Evolutionary conservation across 768 basidiomycete species (phyloP).

Genomic region (Amylocystis lapponica): DNA sequence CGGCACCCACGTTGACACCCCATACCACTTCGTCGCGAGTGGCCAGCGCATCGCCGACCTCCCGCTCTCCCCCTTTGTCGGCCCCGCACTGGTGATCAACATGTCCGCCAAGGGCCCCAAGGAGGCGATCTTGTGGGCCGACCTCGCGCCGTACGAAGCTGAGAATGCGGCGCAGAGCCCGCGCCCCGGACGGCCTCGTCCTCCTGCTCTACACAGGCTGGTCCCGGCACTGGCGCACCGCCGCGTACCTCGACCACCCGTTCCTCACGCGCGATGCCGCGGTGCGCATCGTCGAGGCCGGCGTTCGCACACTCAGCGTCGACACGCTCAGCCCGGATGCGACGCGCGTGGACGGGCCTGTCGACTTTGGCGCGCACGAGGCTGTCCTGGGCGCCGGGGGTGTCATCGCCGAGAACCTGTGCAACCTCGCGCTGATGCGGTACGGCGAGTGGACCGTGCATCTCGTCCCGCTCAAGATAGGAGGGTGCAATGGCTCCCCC

Average conservation of each 20-base stretch:
- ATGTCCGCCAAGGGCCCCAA: constrained; percentile 38
- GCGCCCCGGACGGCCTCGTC: constrained; percentile 34
- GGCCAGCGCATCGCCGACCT: constrained; percentile 57
- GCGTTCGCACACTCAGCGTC: constrained; percentile 53
- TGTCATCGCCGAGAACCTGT: constrained; percentile 69
- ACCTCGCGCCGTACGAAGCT: constrained; percentile 34
- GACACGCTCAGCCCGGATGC: constrained; percentile 69
- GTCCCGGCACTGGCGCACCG: constrained; percentile 47
- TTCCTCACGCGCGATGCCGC: constrained; percentile 54
- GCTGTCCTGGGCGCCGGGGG: constrained; percentile 54
- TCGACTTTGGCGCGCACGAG: constrained; percentile 42
- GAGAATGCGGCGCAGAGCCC: too few species aligned
- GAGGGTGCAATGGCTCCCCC: constrained; percentile 60
- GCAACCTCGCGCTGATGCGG: constrained; percentile 42
- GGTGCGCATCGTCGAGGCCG: constrained; percentile 38
- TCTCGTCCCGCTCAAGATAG: constrained; percentile 52
- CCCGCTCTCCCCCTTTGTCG: constrained; percentile 44
- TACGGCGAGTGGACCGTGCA: constrained; percentile 38
- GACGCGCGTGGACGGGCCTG: constrained; percentile 23
- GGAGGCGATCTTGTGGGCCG: constrained; percentile 51
- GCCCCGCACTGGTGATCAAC: constrained; percentile 50
- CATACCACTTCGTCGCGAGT: constrained; percentile 59
- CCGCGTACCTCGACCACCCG: constrained; percentile 56
- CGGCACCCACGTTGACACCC: constrained; percentile 78
- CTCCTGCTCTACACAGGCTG: constrained; percentile 66